phyloP scores from a whole-genome alignment of 169 alveolate genomes.

The Eimeria acervulina region DNA sequence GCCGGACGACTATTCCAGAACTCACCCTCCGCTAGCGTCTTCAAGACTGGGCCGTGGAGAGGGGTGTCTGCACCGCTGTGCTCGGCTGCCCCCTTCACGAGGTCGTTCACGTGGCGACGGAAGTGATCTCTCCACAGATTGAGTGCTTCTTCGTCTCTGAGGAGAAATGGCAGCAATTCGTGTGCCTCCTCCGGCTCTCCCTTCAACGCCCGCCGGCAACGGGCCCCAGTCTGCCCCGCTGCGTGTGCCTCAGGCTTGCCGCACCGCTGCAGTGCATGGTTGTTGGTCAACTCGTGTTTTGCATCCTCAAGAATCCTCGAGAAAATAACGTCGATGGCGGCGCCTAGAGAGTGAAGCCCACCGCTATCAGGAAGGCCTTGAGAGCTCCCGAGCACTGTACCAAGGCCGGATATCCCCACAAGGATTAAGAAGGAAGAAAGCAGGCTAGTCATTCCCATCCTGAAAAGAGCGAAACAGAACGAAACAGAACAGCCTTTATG shows the following conservation, averaged over 20 bases:
- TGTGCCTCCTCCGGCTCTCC: slow-evolving; percentile 66
- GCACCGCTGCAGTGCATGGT: neutral
- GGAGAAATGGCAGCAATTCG: slow-evolving; percentile 63
- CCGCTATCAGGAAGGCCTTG: neutral
- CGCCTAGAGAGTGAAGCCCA: neutral
- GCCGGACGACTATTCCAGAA: slow-evolving; percentile 82
- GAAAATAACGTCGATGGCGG: slow-evolving; percentile 26
- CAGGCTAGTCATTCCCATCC: neutral
- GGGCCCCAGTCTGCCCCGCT: neutral
- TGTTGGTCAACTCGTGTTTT: neutral
- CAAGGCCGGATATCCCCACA: neutral
- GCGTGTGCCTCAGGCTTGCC: neutral
- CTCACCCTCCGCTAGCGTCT: slow-evolving; percentile 42
- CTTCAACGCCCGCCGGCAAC: slow-evolving; percentile 35
- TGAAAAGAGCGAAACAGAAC: neutral
- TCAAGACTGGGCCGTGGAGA: slow-evolving; percentile 1
- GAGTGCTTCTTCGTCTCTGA: slow-evolving; percentile 52
- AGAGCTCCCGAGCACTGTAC: neutral
- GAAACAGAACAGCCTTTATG: neutral
- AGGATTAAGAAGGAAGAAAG: neutral
- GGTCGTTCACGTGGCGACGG: slow-evolving; percentile 71
- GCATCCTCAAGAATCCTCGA: slow-evolving; percentile 16
- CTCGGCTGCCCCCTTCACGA: slow-evolving; percentile 2
- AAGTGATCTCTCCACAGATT: slow-evolving; percentile 71
- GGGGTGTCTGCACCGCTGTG: slow-evolving; percentile 42